phyloP scores from a whole-genome alignment of 345 rosid species.

The Hypericum perforatum region DNA sequence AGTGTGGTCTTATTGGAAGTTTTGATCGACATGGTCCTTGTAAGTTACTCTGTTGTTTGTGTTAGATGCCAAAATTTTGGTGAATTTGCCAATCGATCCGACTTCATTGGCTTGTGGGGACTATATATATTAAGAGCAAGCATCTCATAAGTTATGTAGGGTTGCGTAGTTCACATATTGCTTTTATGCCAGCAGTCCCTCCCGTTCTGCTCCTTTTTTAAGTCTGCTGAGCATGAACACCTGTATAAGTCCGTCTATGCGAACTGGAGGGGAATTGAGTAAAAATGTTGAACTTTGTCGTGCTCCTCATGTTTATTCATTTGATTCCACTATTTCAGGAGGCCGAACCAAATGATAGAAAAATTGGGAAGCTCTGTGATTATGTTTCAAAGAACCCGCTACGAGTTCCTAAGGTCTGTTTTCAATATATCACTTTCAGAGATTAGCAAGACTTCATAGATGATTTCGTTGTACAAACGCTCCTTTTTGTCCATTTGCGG shows the following conservation, averaged over 20 bases:
- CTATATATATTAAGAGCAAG: too few relatives aligned
- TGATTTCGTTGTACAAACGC: neutral
- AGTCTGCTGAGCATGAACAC: slow-evolving; percentile 6
- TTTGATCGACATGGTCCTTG: too few relatives aligned
- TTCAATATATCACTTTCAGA: slow-evolving; percentile 2
- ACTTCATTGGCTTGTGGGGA: too few relatives aligned
- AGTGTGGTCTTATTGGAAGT: too few relatives aligned
- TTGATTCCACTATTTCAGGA: slow-evolving; percentile 33
- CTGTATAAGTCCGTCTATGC: neutral
- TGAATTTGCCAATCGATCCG: too few relatives aligned
- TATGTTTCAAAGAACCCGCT: slow-evolving; percentile 84
- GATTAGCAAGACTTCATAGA: neutral
- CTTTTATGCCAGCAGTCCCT: neutral
- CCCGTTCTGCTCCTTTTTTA: neutral
- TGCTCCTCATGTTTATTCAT: neutral
- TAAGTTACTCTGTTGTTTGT: too few relatives aligned
- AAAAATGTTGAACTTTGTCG: neutral
- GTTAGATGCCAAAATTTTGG: too few relatives aligned
- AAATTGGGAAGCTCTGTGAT: slow-evolving; percentile 85
- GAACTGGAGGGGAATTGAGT: neutral
- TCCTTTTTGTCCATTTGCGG: neutral
- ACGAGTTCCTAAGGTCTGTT: slow-evolving; percentile 73
- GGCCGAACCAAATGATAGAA: slow-evolving; percentile 73
- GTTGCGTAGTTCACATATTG: too few relatives aligned
- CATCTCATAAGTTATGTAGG: too few relatives aligned